Evolutionary conservation across 257 asterid species (phyloP).

Genomic region (Solanum arcanum): DNA sequence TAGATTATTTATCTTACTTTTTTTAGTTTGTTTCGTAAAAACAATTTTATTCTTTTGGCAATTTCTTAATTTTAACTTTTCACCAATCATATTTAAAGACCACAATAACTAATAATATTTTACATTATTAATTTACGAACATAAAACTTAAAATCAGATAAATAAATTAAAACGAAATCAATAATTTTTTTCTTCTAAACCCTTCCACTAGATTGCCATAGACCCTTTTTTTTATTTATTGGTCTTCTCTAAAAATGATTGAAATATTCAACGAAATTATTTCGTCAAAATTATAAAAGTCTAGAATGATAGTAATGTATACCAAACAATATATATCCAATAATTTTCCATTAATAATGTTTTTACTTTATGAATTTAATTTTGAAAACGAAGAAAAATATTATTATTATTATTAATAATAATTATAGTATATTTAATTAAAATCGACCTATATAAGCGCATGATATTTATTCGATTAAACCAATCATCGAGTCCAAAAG

Average conservation of each 20-base stretch:
- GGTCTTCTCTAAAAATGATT: not conserved
- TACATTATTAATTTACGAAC: no score
- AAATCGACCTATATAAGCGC: not conserved
- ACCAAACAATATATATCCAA: not conserved
- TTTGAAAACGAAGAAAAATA: not conserved
- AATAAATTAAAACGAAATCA: not conserved
- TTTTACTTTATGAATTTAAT: not conserved
- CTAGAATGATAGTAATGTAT: conserved; percentile 1
- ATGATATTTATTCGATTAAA: not conserved
- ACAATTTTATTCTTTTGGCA: no score
- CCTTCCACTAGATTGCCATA: not conserved
- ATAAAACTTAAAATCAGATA: not conserved
- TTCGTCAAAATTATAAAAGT: not conserved
- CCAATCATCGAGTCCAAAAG: not conserved
- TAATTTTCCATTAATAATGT: not conserved
- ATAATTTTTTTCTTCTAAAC: not conserved
- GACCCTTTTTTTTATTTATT: not conserved
- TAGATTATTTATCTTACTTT: not conserved
- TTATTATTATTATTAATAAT: not conserved
- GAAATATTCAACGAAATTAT: not conserved
- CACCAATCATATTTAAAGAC: no score
- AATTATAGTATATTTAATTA: not conserved
- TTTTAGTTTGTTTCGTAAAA: not conserved
- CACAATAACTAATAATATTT: not conserved
- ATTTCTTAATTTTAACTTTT: no score